Evolutionary conservation across 352 stramenopile species (phyloP).

Genomic region (Phytophthora multivora): DNA sequence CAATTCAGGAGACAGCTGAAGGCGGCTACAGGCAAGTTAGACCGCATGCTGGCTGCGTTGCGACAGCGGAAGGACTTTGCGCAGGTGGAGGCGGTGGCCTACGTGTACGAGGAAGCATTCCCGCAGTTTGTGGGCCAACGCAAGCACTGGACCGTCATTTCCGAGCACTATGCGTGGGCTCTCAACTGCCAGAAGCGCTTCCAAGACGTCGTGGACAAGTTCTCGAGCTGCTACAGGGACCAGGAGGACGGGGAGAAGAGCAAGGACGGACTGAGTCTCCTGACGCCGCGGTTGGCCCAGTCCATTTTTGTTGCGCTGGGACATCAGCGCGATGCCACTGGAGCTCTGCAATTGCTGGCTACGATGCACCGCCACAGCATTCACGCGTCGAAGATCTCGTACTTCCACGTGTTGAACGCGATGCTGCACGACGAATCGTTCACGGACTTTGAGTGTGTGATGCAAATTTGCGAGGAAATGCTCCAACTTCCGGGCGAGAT

Average conservation of each 20-base stretch:
- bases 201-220: conserved; percentile 53
- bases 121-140: conserved; percentile 49
- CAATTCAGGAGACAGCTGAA: conserved; percentile 49
- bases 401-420: conserved; percentile 65
- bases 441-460: conserved; percentile 50
- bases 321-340: conserved; percentile 42
- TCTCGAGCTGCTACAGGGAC: conserved; percentile 26
- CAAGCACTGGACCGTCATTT: conserved; percentile 54
- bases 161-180: conserved; percentile 55
- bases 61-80: conserved; percentile 40
- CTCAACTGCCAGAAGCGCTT: conserved; percentile 63
- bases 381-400: conserved; percentile 52
- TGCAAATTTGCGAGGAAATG: conserved; percentile 63
- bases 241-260: background rate
- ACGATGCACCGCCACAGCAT: conserved; percentile 38
- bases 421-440: conserved; percentile 58
- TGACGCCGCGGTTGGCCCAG: conserved; percentile 49
- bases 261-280: conserved; percentile 15
- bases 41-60: conserved; percentile 46
- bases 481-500: conserved; percentile 38
- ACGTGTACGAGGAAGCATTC: conserved; percentile 55
- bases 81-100: conserved; percentile 56
- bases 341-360: conserved; percentile 41
- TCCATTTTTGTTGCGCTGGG: conserved; percentile 60
- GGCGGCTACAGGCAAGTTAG: conserved; percentile 52